Evolutionary conservation across 139 green algal species (phyloP), one percentile per base, ranked within the genome.

Genomic region (Spirogloea muscicola): DNA sequence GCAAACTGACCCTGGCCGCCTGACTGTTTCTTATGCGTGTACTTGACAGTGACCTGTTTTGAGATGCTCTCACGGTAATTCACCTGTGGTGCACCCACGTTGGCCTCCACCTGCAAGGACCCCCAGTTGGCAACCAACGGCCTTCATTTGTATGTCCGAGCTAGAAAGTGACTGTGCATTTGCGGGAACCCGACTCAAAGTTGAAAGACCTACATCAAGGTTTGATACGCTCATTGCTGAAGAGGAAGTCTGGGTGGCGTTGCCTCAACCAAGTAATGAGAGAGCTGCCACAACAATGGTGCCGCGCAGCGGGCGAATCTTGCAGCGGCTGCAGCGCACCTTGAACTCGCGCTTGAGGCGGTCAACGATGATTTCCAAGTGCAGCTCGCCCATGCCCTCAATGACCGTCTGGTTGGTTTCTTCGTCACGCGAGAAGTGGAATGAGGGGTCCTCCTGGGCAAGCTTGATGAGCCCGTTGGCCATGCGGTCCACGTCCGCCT

Each of bases 1-100:
- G 89, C 94, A 84, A 97, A 98, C 87, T 98, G 94, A 57, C 94
- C 94, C 31, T 67, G 84, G 51, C 94, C 94, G 43, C 94, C 94
- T 1, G 79, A 90, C 89, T 98, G 94, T 90, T 98, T 98, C 90
- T 98, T 98, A 90, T 98, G 94, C 65, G 92, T 82, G 81, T 96
- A 97, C 39, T 87, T 87, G 25, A 92, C 43, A 76, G 95, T 88
- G n/a, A 83, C 80, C 2, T 25, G 1, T 49, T 81, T 83, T 65
- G 72, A 87, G 84, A 98, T 96, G 73, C 88, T 90, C 84, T 98
- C 94, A 42, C 92, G 86, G 89, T 98, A 98, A 92, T 97, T 97
- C 48, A 98, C 93, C 86, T 92, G 88, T 1, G 68, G 68, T 16
- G 51, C 70, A 5, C 38, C 38, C 29, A 70, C 52, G 33, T 75